Conservation (phyloP, 2,329 filamentous ascomycete species). For the Bipolaris bicolor region DNA sequence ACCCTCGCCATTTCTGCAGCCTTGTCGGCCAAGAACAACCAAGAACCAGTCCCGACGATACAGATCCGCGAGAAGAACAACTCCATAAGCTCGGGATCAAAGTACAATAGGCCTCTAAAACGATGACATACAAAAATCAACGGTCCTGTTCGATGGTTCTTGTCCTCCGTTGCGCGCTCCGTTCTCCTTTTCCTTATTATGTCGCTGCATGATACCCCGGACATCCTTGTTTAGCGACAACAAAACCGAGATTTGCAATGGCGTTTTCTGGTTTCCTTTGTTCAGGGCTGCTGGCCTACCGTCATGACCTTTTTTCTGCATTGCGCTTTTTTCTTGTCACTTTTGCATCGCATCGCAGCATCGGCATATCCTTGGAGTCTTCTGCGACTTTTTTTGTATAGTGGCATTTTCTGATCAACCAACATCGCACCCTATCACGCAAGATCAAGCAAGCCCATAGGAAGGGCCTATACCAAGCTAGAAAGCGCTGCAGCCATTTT, state of each 20-base stretch:
- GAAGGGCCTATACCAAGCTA: background rate
- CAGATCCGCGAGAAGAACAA: slow-evolving; percentile 36
- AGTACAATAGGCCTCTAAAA: slow-evolving; percentile 25
- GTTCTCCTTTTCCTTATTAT: slow-evolving; percentile 15
- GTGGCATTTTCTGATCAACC: background rate
- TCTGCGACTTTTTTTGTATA: slow-evolving; percentile 6
- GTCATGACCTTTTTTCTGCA: slow-evolving; percentile 4
- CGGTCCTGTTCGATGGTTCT: slow-evolving; percentile 1
- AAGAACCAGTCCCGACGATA: slow-evolving; percentile 31
- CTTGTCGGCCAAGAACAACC: slow-evolving; percentile 31
- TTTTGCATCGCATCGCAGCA: slow-evolving; percentile 11
- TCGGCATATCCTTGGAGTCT: slow-evolving; percentile 11
- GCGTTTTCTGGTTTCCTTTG: slow-evolving; percentile 13
- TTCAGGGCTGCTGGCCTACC: background rate
- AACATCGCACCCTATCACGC: slow-evolving; percentile 4
- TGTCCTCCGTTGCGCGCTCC: background rate
- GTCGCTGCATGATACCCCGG: slow-evolving; percentile 38
- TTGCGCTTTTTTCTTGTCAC: background rate
- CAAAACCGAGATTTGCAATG: slow-evolving; percentile 9
- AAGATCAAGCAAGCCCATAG: background rate
- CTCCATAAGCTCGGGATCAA: slow-evolving; percentile 30
- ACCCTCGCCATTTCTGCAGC: slow-evolving; percentile 43
- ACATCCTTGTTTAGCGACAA: slow-evolving; percentile 25
- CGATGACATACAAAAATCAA: slow-evolving; percentile 11
- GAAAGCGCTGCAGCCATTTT: background rate